These are phyloP conservation scores for Tephrocybe sp. DNA, from an alignment of 768 basidiomycete species.

Conservation along the genomic window DNA sequence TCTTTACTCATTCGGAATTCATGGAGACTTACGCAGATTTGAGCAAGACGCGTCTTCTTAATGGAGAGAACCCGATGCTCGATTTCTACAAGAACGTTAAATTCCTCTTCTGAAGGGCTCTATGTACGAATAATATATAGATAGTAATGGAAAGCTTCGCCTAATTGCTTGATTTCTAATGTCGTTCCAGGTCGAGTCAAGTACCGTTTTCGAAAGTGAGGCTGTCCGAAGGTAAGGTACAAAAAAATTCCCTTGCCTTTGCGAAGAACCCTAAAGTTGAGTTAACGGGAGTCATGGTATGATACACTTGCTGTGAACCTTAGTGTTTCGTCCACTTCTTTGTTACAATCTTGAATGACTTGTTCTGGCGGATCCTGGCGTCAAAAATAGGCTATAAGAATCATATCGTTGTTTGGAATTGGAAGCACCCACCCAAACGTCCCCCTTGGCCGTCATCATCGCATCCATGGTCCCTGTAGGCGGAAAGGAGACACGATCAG, in stretches of 20 bases:
- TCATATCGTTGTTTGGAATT: background rate
- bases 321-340: conserved; percentile 75
- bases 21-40: conserved; percentile 83
- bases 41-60: conserved; percentile 64
- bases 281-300: background rate
- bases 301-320: conserved; percentile 41
- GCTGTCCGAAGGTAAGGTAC: conserved; percentile 87
- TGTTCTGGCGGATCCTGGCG: conserved; percentile 69
- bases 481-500: background rate
- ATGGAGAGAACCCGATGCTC: conserved; percentile 87
- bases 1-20: conserved; percentile 89
- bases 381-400: background rate
- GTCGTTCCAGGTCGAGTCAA: conserved; percentile 54
- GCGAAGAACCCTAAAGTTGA: conserved; percentile 55
- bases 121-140: conserved; percentile 59
- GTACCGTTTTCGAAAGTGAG: conserved; percentile 79
- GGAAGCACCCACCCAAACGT: conserved; percentile 65
- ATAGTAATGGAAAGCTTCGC: conserved; percentile 84
- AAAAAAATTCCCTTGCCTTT: conserved; percentile 60
- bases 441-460: conserved; percentile 81
- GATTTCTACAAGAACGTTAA: conserved; percentile 94
- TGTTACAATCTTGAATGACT: conserved; percentile 67
- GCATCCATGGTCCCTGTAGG: conserved; percentile 77
- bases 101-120: conserved; percentile 66
- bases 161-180: conserved; percentile 68